Base-by-base conservation (phyloP, 495 filamentous ascomycete genomes). In the Elaphomyces granulatus region DNA sequence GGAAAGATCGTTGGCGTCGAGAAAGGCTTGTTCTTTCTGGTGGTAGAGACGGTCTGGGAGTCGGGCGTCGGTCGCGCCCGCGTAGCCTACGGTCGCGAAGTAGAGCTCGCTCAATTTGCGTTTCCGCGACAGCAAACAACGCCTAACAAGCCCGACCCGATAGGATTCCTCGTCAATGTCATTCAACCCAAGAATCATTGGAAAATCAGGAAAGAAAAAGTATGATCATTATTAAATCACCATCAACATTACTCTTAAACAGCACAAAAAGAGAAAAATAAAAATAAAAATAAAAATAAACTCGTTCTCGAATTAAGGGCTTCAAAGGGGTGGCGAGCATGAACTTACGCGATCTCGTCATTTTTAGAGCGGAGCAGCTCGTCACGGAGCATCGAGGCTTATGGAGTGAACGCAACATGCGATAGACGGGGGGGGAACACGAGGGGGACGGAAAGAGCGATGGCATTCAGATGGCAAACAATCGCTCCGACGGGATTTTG, bases 81-180 rank as follows among this genome's bases (percentile, higher is more conserved):
- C 55, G 48, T 60, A 58, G 42, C 57, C 56, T 47, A 70, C 61
- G 53, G 68, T 71, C 54, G 66, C 63, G 60, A 60, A 63, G 65
- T 78, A 87, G 49, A 93, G 72, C 64, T 85, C 80, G 50, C 74
- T 77, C 53, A 93, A 66, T 63, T 87, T 87, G 57, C 80, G 77
- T 70, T 86, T 83, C 53, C 82, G 80, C 64, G 79, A 80, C 63
- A 59, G 62, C 66, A 76, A 70, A 71, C 78, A 79, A 68, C 70
- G 74, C 69, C 82, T 87, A 55, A 62, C 57, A 61, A 55, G 55
- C 38, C 23, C 43, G 43, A n/a, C n/a, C n/a, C n/a, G n/a, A n/a
- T n/a, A n/a, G n/a, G n/a, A n/a, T n/a, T n/a, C n/a, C n/a, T n/a
- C n/a, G n/a, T n/a, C 36, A 38, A 38, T 16, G 7, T 38, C 7